Evolutionary conservation across 2,329 filamentous ascomycete genomes (phyloP).

Genomic region (Penicillium brevicompactum): DNA sequence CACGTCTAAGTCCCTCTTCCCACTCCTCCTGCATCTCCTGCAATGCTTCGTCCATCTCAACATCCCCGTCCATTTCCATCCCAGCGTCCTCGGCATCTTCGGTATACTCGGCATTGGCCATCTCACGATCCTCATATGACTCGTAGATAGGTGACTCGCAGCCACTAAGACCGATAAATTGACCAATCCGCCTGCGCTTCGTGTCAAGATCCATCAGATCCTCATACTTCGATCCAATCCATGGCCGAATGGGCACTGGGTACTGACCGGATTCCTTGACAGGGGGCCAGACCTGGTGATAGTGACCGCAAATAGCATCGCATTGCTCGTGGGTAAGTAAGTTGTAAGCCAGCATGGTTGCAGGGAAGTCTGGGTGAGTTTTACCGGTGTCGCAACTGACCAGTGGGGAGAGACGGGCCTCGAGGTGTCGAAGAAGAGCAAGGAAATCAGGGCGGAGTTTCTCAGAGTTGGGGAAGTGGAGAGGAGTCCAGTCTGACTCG

Average conservation of each 20-base stretch:
- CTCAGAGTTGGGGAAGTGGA: not conserved
- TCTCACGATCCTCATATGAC: not conserved
- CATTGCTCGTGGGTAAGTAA: constrained; percentile 44
- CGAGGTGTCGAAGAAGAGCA: constrained; percentile 31
- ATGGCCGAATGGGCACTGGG: constrained; percentile 33
- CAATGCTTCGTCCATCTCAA: constrained; percentile 15
- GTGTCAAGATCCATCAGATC: constrained; percentile 33
- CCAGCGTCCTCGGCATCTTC: not conserved
- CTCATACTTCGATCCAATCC: constrained; percentile 30
- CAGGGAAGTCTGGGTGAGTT: constrained; percentile 42
- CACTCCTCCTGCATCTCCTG: constrained; percentile 33
- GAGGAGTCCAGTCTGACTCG: not conserved
- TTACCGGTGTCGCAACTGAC: constrained; percentile 39
- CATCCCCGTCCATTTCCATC: not conserved
- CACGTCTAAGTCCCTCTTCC: constrained; percentile 29
- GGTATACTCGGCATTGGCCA: not conserved
- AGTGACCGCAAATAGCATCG: constrained; percentile 45
- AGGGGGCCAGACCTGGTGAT: constrained; percentile 45
- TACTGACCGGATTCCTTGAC: constrained; percentile 35
- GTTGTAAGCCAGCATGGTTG: constrained; percentile 41
- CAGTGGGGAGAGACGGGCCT: constrained; percentile 36
- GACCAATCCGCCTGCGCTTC: constrained; percentile 45
- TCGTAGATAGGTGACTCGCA: constrained; percentile 33
- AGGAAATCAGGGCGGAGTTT: constrained; percentile 10
- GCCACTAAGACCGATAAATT: constrained; percentile 46